phyloP scores from a whole-genome alignment of 1,284 basidiomycete genomes.

The Cryptococcus deneoformans region DNA sequence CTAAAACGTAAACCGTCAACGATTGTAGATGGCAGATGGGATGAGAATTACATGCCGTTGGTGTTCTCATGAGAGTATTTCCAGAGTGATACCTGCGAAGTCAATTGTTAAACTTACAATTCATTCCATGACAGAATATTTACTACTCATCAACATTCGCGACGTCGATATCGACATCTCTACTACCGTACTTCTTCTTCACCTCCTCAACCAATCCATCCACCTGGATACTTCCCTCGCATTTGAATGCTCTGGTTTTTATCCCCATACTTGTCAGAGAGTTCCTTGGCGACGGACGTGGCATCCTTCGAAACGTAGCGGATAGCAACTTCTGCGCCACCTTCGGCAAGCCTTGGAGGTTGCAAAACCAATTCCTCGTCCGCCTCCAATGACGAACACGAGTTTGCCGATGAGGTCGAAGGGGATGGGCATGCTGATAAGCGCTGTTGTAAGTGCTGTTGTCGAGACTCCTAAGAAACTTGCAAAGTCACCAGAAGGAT shows the following conservation, averaged over 20 bases:
- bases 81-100: slow-evolving; percentile 37
- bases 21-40: background rate
- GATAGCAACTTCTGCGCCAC: slow-evolving; percentile 40
- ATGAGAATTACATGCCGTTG: slow-evolving; percentile 24
- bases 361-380: slow-evolving; percentile 52
- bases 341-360: slow-evolving; percentile 52
- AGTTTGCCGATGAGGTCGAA: slow-evolving; percentile 6
- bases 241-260: slow-evolving; percentile 34
- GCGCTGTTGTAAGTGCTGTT: background rate
- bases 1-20: slow-evolving; percentile 16
- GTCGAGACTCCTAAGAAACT: background rate
- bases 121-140: background rate
- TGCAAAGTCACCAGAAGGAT: background rate
- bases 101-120: too few relatives aligned
- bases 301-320: slow-evolving; percentile 44
- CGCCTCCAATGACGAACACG: slow-evolving; percentile 15
- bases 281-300: slow-evolving; percentile 16
- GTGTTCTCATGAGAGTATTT: slow-evolving; percentile 38
- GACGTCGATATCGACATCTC: slow-evolving; percentile 38
- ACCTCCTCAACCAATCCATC: slow-evolving; percentile 28
- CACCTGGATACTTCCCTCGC: slow-evolving; percentile 30
- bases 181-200: slow-evolving; percentile 22
- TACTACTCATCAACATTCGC: slow-evolving; percentile 26
- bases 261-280: slow-evolving; percentile 28
- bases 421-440: slow-evolving; percentile 4